Conservation (phyloP, 495 filamentous ascomycete species). For the Bryoglossum gracile region DNA sequence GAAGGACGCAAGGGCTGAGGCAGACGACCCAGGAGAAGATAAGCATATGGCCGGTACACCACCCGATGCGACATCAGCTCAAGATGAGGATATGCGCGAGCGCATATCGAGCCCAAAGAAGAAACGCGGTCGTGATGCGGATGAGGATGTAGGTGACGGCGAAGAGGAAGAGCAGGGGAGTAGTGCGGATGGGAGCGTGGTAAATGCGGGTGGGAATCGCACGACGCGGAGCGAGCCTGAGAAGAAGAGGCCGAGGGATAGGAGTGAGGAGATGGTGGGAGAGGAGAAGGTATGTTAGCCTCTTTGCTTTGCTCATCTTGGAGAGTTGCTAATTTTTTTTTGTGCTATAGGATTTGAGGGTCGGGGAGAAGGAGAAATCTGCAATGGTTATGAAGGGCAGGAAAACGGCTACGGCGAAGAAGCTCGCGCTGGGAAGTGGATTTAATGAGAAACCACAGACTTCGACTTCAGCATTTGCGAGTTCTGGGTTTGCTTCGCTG, state of each 20-base stretch:
- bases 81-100: constrained; percentile 35
- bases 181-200: constrained; percentile 30
- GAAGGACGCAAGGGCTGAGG: no score
- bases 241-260: constrained; percentile 47
- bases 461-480: constrained; percentile 40
- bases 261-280: constrained; percentile 19
- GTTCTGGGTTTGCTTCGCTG: constrained; percentile 45
- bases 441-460: constrained; percentile 26
- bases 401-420: no score
- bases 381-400: no score
- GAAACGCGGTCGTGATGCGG: constrained; percentile 47
- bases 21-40: constrained; percentile 17
- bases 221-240: constrained; percentile 42
- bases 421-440: constrained; percentile 14
- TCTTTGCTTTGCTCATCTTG: no score
- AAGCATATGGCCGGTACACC: constrained; percentile 25
- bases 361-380: no score
- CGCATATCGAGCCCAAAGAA: constrained; percentile 48
- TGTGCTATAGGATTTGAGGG: no score
- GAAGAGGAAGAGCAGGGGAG: constrained; percentile 30
- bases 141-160: constrained; percentile 35
- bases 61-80: constrained; percentile 24
- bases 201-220: constrained; percentile 30
- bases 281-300: no score
- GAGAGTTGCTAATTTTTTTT: no score